Conservation (phyloP, 106 monocot species). For the Allium sativum region DNA sequence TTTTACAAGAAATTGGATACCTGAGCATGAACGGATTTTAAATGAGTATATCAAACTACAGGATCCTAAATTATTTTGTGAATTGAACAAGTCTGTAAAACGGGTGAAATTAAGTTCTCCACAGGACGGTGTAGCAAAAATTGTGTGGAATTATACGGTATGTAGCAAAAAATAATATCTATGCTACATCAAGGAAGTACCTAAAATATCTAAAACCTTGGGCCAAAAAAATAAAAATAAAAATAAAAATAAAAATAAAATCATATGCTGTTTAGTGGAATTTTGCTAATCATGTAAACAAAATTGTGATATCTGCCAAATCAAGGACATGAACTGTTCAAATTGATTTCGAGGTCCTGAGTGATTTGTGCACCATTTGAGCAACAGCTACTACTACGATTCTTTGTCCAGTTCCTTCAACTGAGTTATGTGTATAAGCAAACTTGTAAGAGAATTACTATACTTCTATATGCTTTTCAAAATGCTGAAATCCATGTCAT, state of each 20-base stretch:
- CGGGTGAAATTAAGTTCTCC: slow-evolving; percentile 38
- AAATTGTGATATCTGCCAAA: background rate
- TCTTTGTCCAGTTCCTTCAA: too few species aligned
- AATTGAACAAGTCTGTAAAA: slow-evolving; percentile 55
- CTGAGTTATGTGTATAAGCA: too few species aligned
- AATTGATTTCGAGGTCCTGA: too few species aligned
- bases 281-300: background rate
- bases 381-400: background rate
- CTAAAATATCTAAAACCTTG: background rate
- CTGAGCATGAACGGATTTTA: slow-evolving; percentile 56
- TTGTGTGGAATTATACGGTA: slow-evolving; percentile 75
- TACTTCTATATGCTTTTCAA: too few species aligned
- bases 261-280: slow-evolving; percentile 2
- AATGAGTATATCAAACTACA: slow-evolving; percentile 70
- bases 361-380: background rate
- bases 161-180: too few species aligned
- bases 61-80: slow-evolving; percentile 74
- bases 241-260: too few species aligned
- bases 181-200: too few species aligned
- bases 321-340: background rate
- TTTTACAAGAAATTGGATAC: slow-evolving; percentile 80
- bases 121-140: slow-evolving; percentile 60
- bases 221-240: too few species aligned
- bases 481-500: too few species aligned
- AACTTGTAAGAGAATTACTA: too few species aligned